Percentiles rank a stretch among this genome's conserved stretches.
Evolutionary conservation across 805 yeast genomes (phyloP).

Genomic region (Nakazawaea siamensis): DNA sequence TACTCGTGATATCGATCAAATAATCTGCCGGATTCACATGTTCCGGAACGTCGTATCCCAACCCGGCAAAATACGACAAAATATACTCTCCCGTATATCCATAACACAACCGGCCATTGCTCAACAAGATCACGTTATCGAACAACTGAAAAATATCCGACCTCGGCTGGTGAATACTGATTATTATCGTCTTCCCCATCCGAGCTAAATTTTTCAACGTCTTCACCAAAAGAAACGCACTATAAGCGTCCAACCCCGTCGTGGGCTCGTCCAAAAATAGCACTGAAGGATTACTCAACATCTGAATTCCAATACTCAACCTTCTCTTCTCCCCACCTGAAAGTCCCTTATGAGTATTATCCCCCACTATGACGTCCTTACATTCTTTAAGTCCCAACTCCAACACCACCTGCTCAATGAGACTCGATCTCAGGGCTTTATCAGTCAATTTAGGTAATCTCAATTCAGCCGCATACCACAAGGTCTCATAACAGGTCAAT

Average conservation of each 20-base stretch:
- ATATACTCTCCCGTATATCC: conserved; percentile 35
- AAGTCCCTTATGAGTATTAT: conserved; percentile 44
- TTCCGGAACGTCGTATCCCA: conserved; percentile 37
- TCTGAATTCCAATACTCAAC: conserved; percentile 68
- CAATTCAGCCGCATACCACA: conserved; percentile 63
- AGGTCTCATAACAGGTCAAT: conserved; percentile 64
- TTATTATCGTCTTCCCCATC: conserved; percentile 59
- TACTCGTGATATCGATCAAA: conserved; percentile 47
- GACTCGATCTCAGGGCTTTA: conserved; percentile 23
- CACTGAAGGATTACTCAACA: conserved; percentile 68
- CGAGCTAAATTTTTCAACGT: conserved; percentile 51
- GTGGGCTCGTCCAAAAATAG: conserved; percentile 81
- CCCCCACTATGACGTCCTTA: conserved; percentile 50
- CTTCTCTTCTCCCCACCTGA: conserved; percentile 85
- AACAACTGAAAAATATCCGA: conserved; percentile 64
- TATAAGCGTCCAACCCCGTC: conserved; percentile 72
- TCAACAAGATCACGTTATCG: conserved; percentile 59
- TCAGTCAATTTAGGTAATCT: conserved; percentile 44
- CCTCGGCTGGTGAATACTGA: conserved; percentile 82
- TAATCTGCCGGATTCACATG: conserved; percentile 56
- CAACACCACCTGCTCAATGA: conserved; percentile 53
- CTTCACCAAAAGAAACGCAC: conserved; percentile 57
- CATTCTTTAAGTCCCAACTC: conserved; percentile 64
- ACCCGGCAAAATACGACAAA: conserved; percentile 37
- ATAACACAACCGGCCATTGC: conserved; percentile 46